These are phyloP conservation scores for Colletotrichum neosansevieriae DNA, from an alignment of 2,329 filamentous ascomycete species.

Conservation along the genomic window DNA sequence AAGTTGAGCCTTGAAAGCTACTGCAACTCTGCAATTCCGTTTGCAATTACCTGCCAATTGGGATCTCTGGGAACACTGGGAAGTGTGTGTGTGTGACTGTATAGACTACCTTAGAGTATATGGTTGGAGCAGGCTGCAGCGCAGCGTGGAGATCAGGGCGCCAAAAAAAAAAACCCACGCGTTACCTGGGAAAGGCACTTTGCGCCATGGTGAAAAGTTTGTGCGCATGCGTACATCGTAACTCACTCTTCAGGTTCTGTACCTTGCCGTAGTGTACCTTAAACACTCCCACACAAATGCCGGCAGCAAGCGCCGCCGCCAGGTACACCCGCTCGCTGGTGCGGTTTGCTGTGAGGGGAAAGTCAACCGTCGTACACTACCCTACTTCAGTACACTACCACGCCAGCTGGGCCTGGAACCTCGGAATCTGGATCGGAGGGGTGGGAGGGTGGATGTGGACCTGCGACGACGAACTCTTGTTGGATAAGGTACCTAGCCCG, in stretches of 20 bases:
- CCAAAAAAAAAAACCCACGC: not conserved
- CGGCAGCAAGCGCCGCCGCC: constrained; percentile 26
- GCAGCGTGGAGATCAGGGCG: constrained; percentile 2
- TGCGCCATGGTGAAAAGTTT: not conserved
- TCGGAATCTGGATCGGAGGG: not conserved
- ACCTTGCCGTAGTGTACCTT: constrained; percentile 3
- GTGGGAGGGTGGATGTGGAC: not conserved
- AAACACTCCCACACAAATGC: constrained; percentile 27
- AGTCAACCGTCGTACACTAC: not conserved
- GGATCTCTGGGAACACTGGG: not conserved
- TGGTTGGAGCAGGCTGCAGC: not conserved
- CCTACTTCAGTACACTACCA: no score
- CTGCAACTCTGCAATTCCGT: not conserved
- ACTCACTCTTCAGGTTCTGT: not conserved
- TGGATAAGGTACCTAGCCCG: not conserved
- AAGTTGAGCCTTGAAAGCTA: not conserved
- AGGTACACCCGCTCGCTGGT: constrained; percentile 28
- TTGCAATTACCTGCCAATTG: constrained; percentile 9
- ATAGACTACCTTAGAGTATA: no score
- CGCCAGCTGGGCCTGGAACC: constrained; percentile 15
- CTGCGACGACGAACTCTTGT: constrained; percentile 8
- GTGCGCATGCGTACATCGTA: constrained; percentile 9
- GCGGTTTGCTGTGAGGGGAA: constrained; percentile 13
- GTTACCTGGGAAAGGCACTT: not conserved
- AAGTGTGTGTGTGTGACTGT: not conserved